A percentile compares a stretch with the other conserved stretches of the same genome.
Evolutionary conservation across 192 early-diverging fungal genomes (phyloP).

Genomic region (Coemansia sp.): DNA sequence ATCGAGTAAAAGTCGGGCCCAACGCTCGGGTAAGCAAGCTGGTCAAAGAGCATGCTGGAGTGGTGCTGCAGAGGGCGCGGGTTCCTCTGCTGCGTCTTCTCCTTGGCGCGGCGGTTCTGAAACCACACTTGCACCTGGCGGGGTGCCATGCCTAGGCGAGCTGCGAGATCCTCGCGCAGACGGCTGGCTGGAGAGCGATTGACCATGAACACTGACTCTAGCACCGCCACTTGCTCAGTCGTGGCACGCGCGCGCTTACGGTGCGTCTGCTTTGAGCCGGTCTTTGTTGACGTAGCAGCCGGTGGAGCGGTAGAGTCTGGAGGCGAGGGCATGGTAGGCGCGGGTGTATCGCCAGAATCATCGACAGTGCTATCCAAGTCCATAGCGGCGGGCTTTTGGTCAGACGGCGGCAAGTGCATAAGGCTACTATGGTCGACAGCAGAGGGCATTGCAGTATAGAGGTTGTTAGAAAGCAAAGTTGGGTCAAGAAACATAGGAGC

Average conservation of each 20-base stretch:
- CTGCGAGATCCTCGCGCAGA: slow-evolving; percentile 63
- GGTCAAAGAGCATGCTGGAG: slow-evolving; percentile 27
- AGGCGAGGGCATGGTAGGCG: background rate
- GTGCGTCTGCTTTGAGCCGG: slow-evolving; percentile 29
- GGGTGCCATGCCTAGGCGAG: slow-evolving; percentile 68
- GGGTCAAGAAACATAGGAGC: slow-evolving; percentile 10
- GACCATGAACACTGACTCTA: slow-evolving; percentile 68
- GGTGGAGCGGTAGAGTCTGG: slow-evolving; percentile 2
- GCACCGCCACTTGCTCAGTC: slow-evolving; percentile 64
- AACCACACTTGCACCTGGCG: slow-evolving; percentile 84
- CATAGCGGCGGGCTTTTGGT: slow-evolving; percentile 3
- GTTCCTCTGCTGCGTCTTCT: slow-evolving; percentile 56
- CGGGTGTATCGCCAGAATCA: background rate
- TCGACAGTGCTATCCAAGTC: slow-evolving; percentile 3
- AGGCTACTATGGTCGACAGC: slow-evolving; percentile 2
- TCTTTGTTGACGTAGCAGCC: slow-evolving; percentile 6
- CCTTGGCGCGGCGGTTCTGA: slow-evolving; percentile 86
- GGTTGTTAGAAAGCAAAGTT: slow-evolving; percentile 21
- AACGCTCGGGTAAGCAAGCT: slow-evolving; percentile 12
- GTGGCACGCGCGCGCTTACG: slow-evolving; percentile 71
- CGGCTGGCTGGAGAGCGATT: slow-evolving; percentile 71
- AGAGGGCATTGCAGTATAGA: slow-evolving; percentile 9
- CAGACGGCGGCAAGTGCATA: slow-evolving; percentile 18
- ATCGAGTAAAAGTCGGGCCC: slow-evolving; percentile 35
- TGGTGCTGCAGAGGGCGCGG: slow-evolving; percentile 38